These are phyloP conservation scores for Aquilaria malaccensis DNA, from an alignment of 345 rosid genomes.

Conservation along the genomic window DNA sequence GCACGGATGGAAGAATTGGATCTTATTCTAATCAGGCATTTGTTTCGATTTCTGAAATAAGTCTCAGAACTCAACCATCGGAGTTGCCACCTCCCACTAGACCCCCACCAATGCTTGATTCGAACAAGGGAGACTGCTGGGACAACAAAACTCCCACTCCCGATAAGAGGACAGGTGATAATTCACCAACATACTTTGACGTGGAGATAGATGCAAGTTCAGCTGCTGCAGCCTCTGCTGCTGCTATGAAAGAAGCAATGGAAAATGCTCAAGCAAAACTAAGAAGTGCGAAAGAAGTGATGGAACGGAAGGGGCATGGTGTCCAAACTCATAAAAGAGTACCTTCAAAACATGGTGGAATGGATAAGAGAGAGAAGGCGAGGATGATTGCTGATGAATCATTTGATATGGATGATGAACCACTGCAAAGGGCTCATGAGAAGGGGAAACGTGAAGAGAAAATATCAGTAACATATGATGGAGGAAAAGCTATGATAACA, in stretches of 20 bases:
- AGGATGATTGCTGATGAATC: conserved; percentile 12
- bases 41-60: conserved; percentile 72
- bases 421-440: conserved; percentile 9
- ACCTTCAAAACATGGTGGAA: conserved; percentile 28
- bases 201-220: conserved; percentile 90
- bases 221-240: conserved; percentile 67
- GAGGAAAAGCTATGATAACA: conserved; percentile 13
- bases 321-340: conserved; percentile 21
- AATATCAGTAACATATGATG: conserved; percentile 21
- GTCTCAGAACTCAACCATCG: conserved; percentile 70
- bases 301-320: conserved; percentile 61
- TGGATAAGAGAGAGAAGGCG: conserved; percentile 28
- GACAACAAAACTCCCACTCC: conserved; percentile 30
- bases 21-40: conserved; percentile 42
- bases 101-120: conserved; percentile 54
- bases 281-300: conserved; percentile 59
- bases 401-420: conserved; percentile 13
- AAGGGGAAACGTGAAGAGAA: conserved; percentile 24
- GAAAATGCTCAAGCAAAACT: conserved; percentile 68
- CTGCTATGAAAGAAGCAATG: conserved; percentile 76
- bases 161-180: conserved; percentile 32
- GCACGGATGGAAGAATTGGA: conserved; percentile 26
- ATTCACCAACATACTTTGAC: conserved; percentile 74
- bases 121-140: conserved; percentile 29
- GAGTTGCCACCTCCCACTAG: conserved; percentile 83